A percentile compares a stretch with the other conserved stretches of the same genome.
These are phyloP conservation scores for Leccinum variicolor DNA, from an alignment of 768 basidiomycete genomes.

Conservation along the genomic window DNA sequence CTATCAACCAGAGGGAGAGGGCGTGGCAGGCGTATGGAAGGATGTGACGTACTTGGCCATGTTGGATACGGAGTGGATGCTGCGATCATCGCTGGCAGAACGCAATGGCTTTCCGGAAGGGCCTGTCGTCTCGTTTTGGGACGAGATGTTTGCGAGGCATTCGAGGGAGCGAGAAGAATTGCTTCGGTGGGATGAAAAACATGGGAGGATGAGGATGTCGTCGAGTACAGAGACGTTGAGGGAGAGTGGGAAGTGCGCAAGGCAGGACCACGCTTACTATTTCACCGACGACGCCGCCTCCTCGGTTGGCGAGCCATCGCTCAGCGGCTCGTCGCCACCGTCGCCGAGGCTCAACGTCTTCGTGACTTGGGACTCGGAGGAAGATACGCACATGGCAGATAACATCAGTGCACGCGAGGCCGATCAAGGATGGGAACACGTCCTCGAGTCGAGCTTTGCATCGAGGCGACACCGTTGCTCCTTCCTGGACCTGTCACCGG, in stretches of 20 bases:
- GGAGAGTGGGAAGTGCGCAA: neutral
- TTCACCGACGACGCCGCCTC: conserved; percentile 15
- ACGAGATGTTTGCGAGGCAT: conserved; percentile 58
- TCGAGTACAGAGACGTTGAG: conserved; percentile 44
- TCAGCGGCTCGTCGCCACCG: conserved; percentile 16
- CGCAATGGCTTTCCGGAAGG: neutral
- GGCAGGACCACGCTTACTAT: conserved; percentile 8
- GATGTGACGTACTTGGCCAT: conserved; percentile 60
- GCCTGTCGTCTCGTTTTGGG: conserved; percentile 50
- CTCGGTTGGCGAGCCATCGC: conserved; percentile 16
- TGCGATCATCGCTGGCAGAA: conserved; percentile 29
- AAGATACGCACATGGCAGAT: conserved; percentile 13
- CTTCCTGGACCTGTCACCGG: conserved; percentile 1
- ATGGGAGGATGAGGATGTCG: conserved; percentile 28
- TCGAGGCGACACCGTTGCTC: conserved; percentile 5
- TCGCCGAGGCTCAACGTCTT: conserved; percentile 17
- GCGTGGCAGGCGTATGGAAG: conserved; percentile 45
- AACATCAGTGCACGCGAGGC: neutral
- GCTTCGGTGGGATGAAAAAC: conserved; percentile 46
- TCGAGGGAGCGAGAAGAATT: conserved; percentile 55
- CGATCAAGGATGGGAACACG: conserved; percentile 12
- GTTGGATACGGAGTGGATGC: conserved; percentile 58
- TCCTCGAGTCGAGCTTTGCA: conserved; percentile 8
- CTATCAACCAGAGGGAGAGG: conserved; percentile 38
- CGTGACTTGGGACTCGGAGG: conserved; percentile 13